Evolutionary conservation across 2,329 filamentous ascomycete genomes (phyloP), one percentile per base, ranked within the genome.

Genomic region (Botrytis cinerea): DNA sequence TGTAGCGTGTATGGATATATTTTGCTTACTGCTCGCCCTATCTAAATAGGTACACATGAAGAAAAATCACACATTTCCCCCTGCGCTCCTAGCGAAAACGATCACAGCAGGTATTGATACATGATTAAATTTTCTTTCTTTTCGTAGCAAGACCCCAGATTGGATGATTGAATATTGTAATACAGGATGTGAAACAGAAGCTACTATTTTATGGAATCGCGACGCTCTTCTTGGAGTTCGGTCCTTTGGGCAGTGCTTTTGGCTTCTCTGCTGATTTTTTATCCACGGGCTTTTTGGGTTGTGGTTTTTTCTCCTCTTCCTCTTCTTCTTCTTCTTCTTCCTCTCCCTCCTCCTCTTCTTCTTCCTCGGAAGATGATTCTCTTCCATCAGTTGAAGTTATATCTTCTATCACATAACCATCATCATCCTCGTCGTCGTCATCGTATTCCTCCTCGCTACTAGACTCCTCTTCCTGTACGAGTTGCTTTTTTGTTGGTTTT

Each of bases 391-490:
- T 68, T 46, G 70, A 72, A 45, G 67, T 68, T 35, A 72, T 40
- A 22, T 72, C 70, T 46, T 72, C 70, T 25, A 72, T 66, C 8
- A 68, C 70, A 57, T 67, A 72, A 5, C 63, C 71, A 51, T 69
- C 71, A 35, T 62, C 60, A 40, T 67, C 70, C 10, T n/a, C 66
- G 18, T 61, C 35, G 8, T 57, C 57, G 9, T 71, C 68, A 12
- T 61, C 35, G 18, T 28, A 40, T 25, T 73, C 71, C 3, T 72
- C 70, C 22, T 73, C 70, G 46, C 63, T 73, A 60, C 71, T 51
- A 57, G 66, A 57, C 66, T 68, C 51, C 12, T 28, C 66, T n/a
- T 57, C 66, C 40, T 68, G 63, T 45, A 57, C 32, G 22, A 67
- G 14, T 28, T 51, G 59, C 35, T 46, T 51, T 51, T 45, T 59